These are phyloP conservation scores for Erysimum cheiri DNA, from an alignment of 441 rosid species.

Conservation along the genomic window DNA sequence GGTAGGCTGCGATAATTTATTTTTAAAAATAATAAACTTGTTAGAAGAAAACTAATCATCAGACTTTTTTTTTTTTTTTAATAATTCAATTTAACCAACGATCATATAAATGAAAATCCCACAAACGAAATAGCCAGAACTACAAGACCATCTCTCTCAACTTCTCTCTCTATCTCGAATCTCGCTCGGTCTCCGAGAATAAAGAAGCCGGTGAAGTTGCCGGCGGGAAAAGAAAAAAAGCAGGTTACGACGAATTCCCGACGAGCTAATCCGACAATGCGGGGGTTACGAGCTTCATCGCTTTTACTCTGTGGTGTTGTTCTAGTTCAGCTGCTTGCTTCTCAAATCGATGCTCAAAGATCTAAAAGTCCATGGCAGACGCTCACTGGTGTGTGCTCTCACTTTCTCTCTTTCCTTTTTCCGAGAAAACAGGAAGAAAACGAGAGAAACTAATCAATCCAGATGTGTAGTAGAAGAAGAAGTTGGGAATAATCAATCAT, in stretches of 20 bases:
- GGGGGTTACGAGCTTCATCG: conserved; percentile 43
- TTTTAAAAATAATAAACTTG: not conserved
- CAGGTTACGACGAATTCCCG: conserved; percentile 21
- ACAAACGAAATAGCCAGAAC: conserved; percentile 11
- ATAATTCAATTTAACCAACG: conserved; percentile 11
- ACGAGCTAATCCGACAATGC: conserved; percentile 54
- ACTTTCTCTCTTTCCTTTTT: conserved; percentile 3
- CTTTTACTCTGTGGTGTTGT: conserved; percentile 43
- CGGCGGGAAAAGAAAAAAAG: conserved; percentile 27
- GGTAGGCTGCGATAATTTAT: conserved; percentile 13
- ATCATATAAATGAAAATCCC: conserved; percentile 32
- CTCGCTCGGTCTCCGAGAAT: conserved; percentile 32
- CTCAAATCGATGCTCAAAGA: conserved; percentile 68
- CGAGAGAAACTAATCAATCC: not conserved
- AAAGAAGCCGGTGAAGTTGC: conserved; percentile 33
- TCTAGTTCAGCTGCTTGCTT: conserved; percentile 48
- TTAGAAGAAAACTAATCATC: conserved; percentile 14
- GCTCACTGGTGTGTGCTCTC: conserved; percentile 53
- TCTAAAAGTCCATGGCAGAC: conserved; percentile 63
- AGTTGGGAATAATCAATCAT: too few relatives aligned
- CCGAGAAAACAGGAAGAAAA: not conserved
- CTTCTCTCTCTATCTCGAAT: conserved; percentile 17
- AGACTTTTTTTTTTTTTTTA: not conserved
- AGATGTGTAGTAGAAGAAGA: not conserved
- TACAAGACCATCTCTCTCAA: not conserved